Evolutionary conservation across 2,329 filamentous ascomycete genomes (phyloP), one percentile per base, ranked within the genome.

Genomic region (Anthostomella pinea): DNA sequence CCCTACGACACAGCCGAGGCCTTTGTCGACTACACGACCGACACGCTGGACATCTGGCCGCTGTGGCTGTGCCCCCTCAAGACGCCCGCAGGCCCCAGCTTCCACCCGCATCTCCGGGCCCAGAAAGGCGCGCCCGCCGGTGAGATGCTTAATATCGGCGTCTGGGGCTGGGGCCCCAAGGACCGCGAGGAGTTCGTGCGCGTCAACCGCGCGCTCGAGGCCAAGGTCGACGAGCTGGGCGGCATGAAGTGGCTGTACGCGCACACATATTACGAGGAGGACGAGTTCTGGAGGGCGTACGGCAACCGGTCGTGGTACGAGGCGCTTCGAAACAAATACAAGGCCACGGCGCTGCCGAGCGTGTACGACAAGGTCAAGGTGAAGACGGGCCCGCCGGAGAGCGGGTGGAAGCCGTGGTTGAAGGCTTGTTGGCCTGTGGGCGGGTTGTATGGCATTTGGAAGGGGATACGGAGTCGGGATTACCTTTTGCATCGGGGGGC

Each of bases 171-270:
- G 60, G 86, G 84, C 6, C 79, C 83, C 2, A 58, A 67, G 2
- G 58, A 74, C 31, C 64, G 65, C 22, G 60, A 63, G 1, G 69
- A 71, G n/a, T 90, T 90, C 53, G 69, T 90, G 2, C 58, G 63
- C 24, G 77, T 78, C 49, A 94, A 94, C 62, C 75, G 83, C 20
- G 72, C 71, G 27, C 70, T 94, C 14, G 88, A 94, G 65, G 64
- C 68, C 14, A 83, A 84, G 55, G 75, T 90, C 4, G 68, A 69
- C 30, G 71, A 79, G 46, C 73, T 93, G 1, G 81, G 81, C 30
- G 88, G 87, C 3, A 78, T 85, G 68, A 94, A 94, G 67, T 93
- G 87, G 84, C 68, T 94, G 9, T 94, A 95, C 61, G 87, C 87
- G 3, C 85, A 91, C 54, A 84, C 86, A 0, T 94, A 89, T 65